Base-by-base conservation (phyloP, 352 stramenopile genomes). In the Phytopythium chamaehyphon region DNA sequence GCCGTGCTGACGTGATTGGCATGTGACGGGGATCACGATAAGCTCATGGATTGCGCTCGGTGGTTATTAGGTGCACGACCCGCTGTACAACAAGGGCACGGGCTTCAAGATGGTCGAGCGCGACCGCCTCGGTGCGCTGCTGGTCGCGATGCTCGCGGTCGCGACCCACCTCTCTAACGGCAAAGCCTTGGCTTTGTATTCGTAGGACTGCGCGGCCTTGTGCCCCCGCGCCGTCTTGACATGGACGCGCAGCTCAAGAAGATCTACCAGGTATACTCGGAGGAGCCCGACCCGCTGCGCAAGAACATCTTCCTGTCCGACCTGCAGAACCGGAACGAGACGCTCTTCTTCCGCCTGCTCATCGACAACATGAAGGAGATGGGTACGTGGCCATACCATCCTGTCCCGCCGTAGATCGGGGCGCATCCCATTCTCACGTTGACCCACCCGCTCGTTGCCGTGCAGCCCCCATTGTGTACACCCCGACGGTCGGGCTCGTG, bases 311-410 rank as follows among this genome's bases (percentile, higher is more conserved):
- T 97, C 66, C 70, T 98, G 42, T 92, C 71, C 47, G 92, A 98
- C 59, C 66, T 98, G 47, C 94, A 98, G 65, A 95, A 98, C 76
- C 83, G 88, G 33, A 98, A 98, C 73, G 94, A 98, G 73, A 98
- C 94, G 43, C 71, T 98, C 24, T 98, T 98, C 69, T 96, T 98
- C 65, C 82, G 94, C 36, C 73, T 98, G 45, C 66, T 98, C 47
- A 90, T 94, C 49, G 76, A 92, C 26, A 66, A 98, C 71, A 95
- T 96, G 40, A 74, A 83, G 33, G 87, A 97, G 69, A 95, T 98
- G 75, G 92, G 81, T 91, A 62, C 66, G 77, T 77, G n/a, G n/a
- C n/a, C n/a, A n/a, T n/a, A n/a, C 45, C 7, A 0, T 9, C 1
- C 3, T 40, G 10, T 16, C 19, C 26, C 9, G 8, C 35, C n/a